Evolutionary conservation across 306 rosid species (phyloP).

Genomic region (Corylus heterophylla): DNA sequence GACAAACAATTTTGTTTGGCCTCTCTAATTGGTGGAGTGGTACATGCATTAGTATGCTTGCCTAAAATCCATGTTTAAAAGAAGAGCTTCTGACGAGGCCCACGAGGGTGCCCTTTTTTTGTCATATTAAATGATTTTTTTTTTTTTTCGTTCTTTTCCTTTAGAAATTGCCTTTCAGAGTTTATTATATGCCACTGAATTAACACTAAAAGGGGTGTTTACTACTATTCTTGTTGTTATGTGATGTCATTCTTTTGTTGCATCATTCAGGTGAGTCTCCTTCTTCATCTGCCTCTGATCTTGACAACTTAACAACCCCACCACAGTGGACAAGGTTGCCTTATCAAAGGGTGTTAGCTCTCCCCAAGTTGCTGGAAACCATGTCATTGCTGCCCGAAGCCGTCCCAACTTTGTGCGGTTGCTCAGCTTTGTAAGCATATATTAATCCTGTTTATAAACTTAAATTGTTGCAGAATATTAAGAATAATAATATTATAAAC

Average conservation of each 20-base stretch:
- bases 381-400: constrained; percentile 65
- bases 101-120: neutral
- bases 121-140: constrained; percentile 9
- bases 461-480: neutral
- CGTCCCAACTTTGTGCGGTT: constrained; percentile 64
- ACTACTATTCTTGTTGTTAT: constrained; percentile 6
- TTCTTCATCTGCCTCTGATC: constrained; percentile 95
- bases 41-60: neutral
- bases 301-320: constrained; percentile 91
- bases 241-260: constrained; percentile 26
- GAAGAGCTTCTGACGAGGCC: neutral
- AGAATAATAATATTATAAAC: neutral
- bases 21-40: neutral
- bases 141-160: constrained; percentile 6
- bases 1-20: neutral
- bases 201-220: constrained; percentile 23
- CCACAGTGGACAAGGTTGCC: constrained; percentile 60
- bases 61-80: neutral
- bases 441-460: neutral
- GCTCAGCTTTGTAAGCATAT: constrained; percentile 71
- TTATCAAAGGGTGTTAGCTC: constrained; percentile 68
- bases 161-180: neutral
- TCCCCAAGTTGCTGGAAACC: constrained; percentile 76
- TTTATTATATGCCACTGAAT: constrained; percentile 13
- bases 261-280: constrained; percentile 94